These are phyloP conservation scores for Collybia mongolica DNA, from an alignment of 768 basidiomycete genomes.

Conservation along the genomic window DNA sequence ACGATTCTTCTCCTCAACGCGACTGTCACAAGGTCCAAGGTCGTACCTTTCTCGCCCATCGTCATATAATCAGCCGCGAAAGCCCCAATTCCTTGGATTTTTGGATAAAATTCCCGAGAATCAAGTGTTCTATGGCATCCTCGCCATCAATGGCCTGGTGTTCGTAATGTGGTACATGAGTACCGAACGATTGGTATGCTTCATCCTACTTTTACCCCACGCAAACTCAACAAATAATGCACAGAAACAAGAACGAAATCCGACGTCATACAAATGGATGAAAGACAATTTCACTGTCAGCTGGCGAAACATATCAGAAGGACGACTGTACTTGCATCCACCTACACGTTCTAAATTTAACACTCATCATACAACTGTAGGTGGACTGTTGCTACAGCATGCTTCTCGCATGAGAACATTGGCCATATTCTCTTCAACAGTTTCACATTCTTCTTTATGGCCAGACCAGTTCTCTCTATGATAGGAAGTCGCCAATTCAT, in stretches of 20 bases:
- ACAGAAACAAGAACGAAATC: conserved; percentile 40
- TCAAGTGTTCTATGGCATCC: conserved; percentile 59
- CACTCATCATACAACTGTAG: conserved; percentile 31
- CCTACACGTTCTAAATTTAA: not conserved
- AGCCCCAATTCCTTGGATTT: conserved; percentile 27
- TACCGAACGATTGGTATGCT: conserved; percentile 31
- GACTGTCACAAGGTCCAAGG: conserved; percentile 2
- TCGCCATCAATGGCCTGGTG: conserved; percentile 61
- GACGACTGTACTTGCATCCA: conserved; percentile 55
- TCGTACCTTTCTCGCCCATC: conserved; percentile 14
- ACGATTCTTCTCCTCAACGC: conserved; percentile 12
- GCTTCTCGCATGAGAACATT: conserved; percentile 68
- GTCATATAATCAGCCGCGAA: not conserved
- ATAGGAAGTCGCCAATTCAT: conserved; percentile 70
- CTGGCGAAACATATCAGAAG: conserved; percentile 56
- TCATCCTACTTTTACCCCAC: not conserved
- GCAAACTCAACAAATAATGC: conserved; percentile 2
- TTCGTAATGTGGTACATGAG: conserved; percentile 60
- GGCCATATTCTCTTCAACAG: conserved; percentile 72
- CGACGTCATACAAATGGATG: conserved; percentile 45
- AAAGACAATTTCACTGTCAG: conserved; percentile 60
- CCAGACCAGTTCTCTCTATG: conserved; percentile 55
- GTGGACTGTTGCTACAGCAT: conserved; percentile 71
- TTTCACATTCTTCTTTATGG: conserved; percentile 80
- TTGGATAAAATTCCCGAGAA: conserved; percentile 55